Evolutionary conservation across 768 basidiomycete genomes (phyloP).

Genomic region (Tricholoma terreum): DNA sequence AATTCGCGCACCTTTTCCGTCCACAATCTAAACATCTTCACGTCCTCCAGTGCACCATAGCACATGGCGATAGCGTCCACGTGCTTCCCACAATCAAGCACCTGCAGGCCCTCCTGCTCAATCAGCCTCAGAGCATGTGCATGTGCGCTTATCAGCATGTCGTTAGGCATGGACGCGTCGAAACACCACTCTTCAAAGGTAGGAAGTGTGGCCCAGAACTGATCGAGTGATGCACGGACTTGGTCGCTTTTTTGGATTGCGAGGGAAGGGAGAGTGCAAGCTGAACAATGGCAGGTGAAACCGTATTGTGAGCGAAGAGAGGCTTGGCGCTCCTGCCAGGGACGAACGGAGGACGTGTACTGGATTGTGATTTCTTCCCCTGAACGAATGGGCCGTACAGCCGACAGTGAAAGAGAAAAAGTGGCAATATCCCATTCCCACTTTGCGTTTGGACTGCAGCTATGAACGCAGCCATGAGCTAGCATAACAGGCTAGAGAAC

Average conservation of each 20-base stretch:
- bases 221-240: slow-evolving; percentile 23
- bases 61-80: slow-evolving; percentile 39
- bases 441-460: slow-evolving; percentile 39
- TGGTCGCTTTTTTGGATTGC: slow-evolving; percentile 24
- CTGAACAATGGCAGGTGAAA: slow-evolving; percentile 32
- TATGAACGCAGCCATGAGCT: slow-evolving; percentile 8
- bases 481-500: not conserved
- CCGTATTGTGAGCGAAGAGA: slow-evolving; percentile 22
- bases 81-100: slow-evolving; percentile 26
- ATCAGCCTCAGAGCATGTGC: slow-evolving; percentile 27
- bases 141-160: slow-evolving; percentile 32
- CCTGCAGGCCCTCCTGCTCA: slow-evolving; percentile 32
- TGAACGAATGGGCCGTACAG: slow-evolving; percentile 30
- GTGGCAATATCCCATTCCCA: slow-evolving; percentile 34
- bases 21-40: slow-evolving; percentile 34
- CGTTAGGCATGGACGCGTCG: slow-evolving; percentile 22
- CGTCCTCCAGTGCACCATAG: slow-evolving; percentile 38
- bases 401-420: slow-evolving; percentile 31
- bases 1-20: slow-evolving; percentile 24
- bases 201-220: slow-evolving; percentile 25
- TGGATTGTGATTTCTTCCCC: slow-evolving; percentile 39
- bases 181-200: slow-evolving; percentile 35
- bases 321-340: slow-evolving; percentile 20
- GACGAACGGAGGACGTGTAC: slow-evolving; percentile 26
- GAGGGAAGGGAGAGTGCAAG: slow-evolving; percentile 19